Conservation (phyloP, 1,284 basidiomycete genomes). For the Ustilago crameri region DNA sequence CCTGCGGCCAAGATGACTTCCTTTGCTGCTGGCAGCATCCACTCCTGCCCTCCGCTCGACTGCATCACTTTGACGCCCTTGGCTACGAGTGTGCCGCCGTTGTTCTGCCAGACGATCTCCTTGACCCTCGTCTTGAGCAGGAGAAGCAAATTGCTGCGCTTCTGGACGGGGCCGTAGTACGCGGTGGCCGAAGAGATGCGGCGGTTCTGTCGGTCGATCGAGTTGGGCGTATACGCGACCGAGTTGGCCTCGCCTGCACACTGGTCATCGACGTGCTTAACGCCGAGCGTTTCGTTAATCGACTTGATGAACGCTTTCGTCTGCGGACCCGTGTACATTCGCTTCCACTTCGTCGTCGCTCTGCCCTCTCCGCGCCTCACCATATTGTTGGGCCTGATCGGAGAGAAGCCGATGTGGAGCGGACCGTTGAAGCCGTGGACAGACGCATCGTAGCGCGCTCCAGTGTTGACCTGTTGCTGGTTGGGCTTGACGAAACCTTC, state of each 20-base stretch:
- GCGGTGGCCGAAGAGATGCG: constrained; percentile 69
- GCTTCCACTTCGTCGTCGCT: constrained; percentile 43
- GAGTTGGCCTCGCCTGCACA: constrained; percentile 74
- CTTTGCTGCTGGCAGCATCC: constrained; percentile 61
- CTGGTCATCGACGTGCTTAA: constrained; percentile 71
- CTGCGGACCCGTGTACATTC: constrained; percentile 75
- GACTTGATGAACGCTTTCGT: constrained; percentile 73
- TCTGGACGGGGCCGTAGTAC: constrained; percentile 69
- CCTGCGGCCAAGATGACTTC: constrained; percentile 71
- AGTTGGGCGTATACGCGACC: constrained; percentile 72
- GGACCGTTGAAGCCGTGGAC: constrained; percentile 74
- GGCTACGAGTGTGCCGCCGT: constrained; percentile 31
- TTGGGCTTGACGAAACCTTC: constrained; percentile 74
- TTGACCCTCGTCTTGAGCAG: constrained; percentile 68
- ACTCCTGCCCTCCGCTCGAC: constrained; percentile 15
- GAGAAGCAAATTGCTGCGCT: constrained; percentile 76
- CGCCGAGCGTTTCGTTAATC: constrained; percentile 72
- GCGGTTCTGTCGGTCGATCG: constrained; percentile 40
- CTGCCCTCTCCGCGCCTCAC: neutral
- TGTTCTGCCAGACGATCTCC: constrained; percentile 54
- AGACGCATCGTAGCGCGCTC: constrained; percentile 70
- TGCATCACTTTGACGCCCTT: constrained; percentile 22
- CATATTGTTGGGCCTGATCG: constrained; percentile 61
- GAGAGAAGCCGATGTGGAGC: constrained; percentile 71
- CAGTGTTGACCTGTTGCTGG: constrained; percentile 71